Percentiles rank a stretch among this genome's conserved stretches.
phyloP scores from a whole-genome alignment of 331 rosid species.

The Acacia pycnantha region DNA sequence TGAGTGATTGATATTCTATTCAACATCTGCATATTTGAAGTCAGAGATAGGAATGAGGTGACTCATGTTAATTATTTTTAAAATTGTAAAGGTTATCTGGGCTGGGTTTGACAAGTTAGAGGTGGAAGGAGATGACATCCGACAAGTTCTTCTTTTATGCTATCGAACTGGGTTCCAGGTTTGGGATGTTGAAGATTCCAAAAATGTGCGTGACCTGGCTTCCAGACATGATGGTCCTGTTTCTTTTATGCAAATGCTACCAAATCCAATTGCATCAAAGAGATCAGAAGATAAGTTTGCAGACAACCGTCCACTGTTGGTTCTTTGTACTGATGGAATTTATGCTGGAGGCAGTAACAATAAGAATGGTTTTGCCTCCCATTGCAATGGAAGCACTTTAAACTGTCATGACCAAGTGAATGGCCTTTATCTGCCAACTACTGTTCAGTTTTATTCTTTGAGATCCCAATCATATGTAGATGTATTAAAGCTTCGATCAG shows the following conservation, averaged over 20 bases:
- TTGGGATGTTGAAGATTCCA: conserved; percentile 97
- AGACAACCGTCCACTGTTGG: conserved; percentile 71
- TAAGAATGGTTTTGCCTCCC: conserved; percentile 49
- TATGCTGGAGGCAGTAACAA: conserved; percentile 51
- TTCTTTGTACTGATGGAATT: conserved; percentile 74
- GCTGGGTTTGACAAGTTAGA: conserved; percentile 94
- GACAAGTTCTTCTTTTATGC: conserved; percentile 84
- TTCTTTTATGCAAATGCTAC: conserved; percentile 84
- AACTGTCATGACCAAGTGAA: conserved; percentile 60
- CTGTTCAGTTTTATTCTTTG: conserved; percentile 82
- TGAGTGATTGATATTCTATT: not conserved
- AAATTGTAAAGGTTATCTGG: conserved; percentile 74
- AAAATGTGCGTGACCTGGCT: conserved; percentile 76
- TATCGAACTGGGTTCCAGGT: conserved; percentile 92
- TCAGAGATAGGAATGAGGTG: not conserved
- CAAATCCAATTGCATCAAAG: conserved; percentile 67
- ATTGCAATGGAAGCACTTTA: conserved; percentile 46
- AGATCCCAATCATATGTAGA: conserved; percentile 83
- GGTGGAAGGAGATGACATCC: conserved; percentile 51
- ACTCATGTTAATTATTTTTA: conserved; percentile 13
- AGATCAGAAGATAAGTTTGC: conserved; percentile 65
- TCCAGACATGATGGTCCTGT: conserved; percentile 83
- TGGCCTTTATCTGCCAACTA: conserved; percentile 66
- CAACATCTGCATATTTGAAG: not conserved
- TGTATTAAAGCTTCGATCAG: conserved; percentile 86